Evolutionary conservation across 2,329 filamentous ascomycete species (phyloP).

Genomic region (Lachnellula suecica): DNA sequence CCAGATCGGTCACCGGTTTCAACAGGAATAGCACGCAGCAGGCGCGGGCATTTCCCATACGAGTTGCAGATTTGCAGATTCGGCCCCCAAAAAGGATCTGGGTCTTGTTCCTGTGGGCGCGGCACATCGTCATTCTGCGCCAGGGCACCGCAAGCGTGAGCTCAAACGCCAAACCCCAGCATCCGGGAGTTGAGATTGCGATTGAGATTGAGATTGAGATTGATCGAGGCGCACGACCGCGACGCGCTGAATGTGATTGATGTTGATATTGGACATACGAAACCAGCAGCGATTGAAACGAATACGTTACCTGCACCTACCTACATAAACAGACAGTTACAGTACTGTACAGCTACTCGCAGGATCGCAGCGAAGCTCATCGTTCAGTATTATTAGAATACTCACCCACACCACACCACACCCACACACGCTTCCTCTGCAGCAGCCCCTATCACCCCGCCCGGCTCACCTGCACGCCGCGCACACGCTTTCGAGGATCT

Average conservation of each 20-base stretch:
- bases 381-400: background rate
- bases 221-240: background rate
- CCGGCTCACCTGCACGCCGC: background rate
- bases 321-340: background rate
- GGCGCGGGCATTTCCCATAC: background rate
- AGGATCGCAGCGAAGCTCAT: background rate
- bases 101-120: background rate
- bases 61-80: background rate
- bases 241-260: too few relatives aligned
- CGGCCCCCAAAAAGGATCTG: background rate
- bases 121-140: background rate
- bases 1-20: background rate
- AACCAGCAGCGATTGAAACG: background rate
- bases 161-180: background rate
- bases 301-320: background rate
- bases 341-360: background rate
- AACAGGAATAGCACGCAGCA: background rate
- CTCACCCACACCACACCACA: background rate
- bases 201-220: background rate
- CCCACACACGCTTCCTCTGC: background rate
- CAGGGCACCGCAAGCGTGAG: background rate
- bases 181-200: background rate
- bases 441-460: background rate
- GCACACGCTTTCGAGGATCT: background rate
- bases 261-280: too few relatives aligned